phyloP scores from a whole-genome alignment of 1,284 basidiomycete species.

The Mixia osmundae region DNA sequence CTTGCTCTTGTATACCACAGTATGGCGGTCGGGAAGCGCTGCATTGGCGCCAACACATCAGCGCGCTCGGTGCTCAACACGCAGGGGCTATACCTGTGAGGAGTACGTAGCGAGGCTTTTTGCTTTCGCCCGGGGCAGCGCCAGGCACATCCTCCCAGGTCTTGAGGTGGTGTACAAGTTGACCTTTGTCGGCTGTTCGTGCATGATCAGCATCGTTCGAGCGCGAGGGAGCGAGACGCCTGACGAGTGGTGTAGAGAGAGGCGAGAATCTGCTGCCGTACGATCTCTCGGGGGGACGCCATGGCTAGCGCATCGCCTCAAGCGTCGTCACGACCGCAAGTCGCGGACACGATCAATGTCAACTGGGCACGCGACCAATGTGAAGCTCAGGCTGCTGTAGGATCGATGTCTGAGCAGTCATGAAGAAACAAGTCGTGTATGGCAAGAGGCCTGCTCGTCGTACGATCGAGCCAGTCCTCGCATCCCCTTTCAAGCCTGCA shows the following conservation, averaged over 20 bases:
- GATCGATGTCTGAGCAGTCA: too few relatives aligned
- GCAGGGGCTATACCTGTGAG: slow-evolving; percentile 9
- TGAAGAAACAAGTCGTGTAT: too few relatives aligned
- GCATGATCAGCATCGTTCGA: background rate
- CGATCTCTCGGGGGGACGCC: too few relatives aligned
- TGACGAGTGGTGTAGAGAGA: slow-evolving; percentile 48
- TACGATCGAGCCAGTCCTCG: too few relatives aligned
- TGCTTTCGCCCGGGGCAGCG: slow-evolving; percentile 19
- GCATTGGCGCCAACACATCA: slow-evolving; percentile 7
- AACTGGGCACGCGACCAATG: too few relatives aligned
- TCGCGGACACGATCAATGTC: too few relatives aligned
- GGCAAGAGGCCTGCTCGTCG: too few relatives aligned
- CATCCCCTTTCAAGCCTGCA: too few relatives aligned
- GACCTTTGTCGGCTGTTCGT: slow-evolving; percentile 33
- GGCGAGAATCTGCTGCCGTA: slow-evolving; percentile 43
- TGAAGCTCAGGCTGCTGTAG: too few relatives aligned
- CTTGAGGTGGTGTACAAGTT: slow-evolving; percentile 62
- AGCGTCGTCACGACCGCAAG: too few relatives aligned
- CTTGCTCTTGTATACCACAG: slow-evolving; percentile 70
- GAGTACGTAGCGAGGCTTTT: slow-evolving; percentile 17
- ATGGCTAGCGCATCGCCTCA: too few relatives aligned
- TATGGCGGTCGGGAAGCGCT: slow-evolving; percentile 7
- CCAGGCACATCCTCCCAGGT: slow-evolving; percentile 54
- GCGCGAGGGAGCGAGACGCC: background rate
- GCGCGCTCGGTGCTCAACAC: too few relatives aligned